Percentiles rank a stretch among this genome's conserved stretches.
Evolutionary conservation across 73 alveolate species (phyloP).

Genomic region (Paramecium sexaurelia): DNA sequence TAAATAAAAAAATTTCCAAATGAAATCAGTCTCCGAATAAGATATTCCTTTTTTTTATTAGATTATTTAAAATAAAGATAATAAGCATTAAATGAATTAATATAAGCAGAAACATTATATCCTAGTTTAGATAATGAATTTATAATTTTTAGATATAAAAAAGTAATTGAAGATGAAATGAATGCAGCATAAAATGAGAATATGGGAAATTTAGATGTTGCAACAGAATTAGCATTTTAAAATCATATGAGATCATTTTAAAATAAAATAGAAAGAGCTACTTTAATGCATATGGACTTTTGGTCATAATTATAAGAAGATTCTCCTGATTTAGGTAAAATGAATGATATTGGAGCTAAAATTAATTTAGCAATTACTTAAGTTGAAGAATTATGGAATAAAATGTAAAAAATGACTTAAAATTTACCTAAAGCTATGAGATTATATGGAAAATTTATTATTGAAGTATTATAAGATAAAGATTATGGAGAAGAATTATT

Average conservation of each 20-base stretch:
- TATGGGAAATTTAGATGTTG: slow-evolving; percentile 63
- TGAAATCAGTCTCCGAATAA: slow-evolving; percentile 47
- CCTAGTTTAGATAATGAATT: slow-evolving; percentile 66
- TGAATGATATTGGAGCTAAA: slow-evolving; percentile 68
- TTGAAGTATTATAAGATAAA: slow-evolving; percentile 64
- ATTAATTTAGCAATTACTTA: slow-evolving; percentile 59
- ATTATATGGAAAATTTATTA: slow-evolving; percentile 63
- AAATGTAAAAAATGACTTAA: slow-evolving; percentile 46
- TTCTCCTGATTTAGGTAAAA: slow-evolving; percentile 67
- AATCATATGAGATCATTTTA: slow-evolving; percentile 65
- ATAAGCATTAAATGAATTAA: slow-evolving; percentile 61
- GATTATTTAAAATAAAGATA: slow-evolving; percentile 51
- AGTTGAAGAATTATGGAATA: slow-evolving; percentile 70
- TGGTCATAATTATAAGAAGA: slow-evolving; percentile 69
- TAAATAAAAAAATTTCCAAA: slow-evolving; percentile 62
- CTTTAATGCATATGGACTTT: slow-evolving; percentile 67
- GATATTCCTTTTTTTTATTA: slow-evolving; percentile 60
- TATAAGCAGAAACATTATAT: slow-evolving; percentile 44
- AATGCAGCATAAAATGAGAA: slow-evolving; percentile 47
- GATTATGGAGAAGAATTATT: slow-evolving; percentile 65
- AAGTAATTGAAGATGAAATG: slow-evolving; percentile 62
- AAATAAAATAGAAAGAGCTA: slow-evolving; percentile 65
- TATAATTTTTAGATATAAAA: slow-evolving; percentile 61
- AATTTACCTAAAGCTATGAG: slow-evolving; percentile 70
- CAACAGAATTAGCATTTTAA: slow-evolving; percentile 64